phyloP scores from a whole-genome alignment of 352 stramenopile genomes.

The Phytopythium litorale region DNA sequence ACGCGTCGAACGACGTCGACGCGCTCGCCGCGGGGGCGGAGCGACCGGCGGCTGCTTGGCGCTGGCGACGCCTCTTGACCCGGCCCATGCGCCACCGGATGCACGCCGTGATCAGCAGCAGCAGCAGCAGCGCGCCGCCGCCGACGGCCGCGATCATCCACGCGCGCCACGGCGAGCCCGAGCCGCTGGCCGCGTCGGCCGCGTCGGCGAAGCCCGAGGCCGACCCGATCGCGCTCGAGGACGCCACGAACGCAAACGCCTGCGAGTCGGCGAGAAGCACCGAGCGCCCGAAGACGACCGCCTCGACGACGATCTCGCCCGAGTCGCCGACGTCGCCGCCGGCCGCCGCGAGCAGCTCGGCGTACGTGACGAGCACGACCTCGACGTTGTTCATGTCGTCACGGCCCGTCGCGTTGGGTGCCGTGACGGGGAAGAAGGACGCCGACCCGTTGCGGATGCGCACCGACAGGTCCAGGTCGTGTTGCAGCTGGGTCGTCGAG shows the following conservation, averaged over 20 bases:
- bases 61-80: not conserved
- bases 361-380: conserved; percentile 76
- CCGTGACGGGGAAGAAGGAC: conserved; percentile 59
- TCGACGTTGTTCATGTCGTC: conserved; percentile 84
- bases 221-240: conserved; percentile 67
- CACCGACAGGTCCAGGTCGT: conserved; percentile 73
- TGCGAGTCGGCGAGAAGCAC: conserved; percentile 54
- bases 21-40: not conserved
- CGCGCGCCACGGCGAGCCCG: conserved; percentile 44
- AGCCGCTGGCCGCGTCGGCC: conserved; percentile 13
- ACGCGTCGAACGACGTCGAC: conserved; percentile 5
- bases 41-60: not conserved
- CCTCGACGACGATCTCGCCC: conserved; percentile 74
- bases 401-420: conserved; percentile 37
- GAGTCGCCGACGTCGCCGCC: conserved; percentile 19
- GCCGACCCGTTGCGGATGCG: conserved; percentile 51
- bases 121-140: conserved; percentile 39
- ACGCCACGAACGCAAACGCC: conserved; percentile 75
- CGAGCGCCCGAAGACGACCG: conserved; percentile 59
- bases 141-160: conserved; percentile 52
- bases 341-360: conserved; percentile 45
- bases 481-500: conserved; percentile 65
- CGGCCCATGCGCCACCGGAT: conserved; percentile 30
- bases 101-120: conserved; percentile 35
- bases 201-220: conserved; percentile 25